A percentile compares a stretch with the other conserved stretches of the same genome.
phyloP scores from a whole-genome alignment of 2,329 filamentous ascomycete species.

The Claviceps fusiformis region DNA sequence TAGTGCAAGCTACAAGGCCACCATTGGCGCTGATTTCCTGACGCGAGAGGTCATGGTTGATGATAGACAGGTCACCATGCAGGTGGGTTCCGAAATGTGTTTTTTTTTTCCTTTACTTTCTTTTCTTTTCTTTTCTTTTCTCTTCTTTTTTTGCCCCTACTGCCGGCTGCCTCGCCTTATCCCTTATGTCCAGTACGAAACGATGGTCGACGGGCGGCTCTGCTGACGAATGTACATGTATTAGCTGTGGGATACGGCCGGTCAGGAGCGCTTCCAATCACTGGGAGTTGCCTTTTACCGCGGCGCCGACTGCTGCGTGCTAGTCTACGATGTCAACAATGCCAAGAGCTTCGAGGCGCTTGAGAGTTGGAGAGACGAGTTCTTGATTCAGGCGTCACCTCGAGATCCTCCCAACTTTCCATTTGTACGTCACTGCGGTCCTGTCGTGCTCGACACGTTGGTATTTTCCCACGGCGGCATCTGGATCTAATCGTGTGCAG shows the following conservation, averaged over 20 bases:
- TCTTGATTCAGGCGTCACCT: conserved; percentile 91
- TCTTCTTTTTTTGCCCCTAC: no score
- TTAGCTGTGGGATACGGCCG: conserved; percentile 94
- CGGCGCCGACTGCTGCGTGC: conserved; percentile 91
- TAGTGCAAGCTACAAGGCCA: conserved; percentile 98
- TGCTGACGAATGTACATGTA: conserved; percentile 3
- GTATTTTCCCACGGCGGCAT: neutral
- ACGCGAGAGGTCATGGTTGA: conserved; percentile 97
- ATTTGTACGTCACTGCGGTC: conserved; percentile 52
- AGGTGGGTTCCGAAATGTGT: conserved; percentile 43
- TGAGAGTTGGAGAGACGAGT: conserved; percentile 97
- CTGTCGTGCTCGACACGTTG: neutral
- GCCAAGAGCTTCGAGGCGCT: conserved; percentile 97
- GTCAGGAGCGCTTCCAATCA: conserved; percentile 94
- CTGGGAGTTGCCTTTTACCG: conserved; percentile 95
- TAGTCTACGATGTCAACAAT: conserved; percentile 98
- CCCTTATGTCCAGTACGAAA: no score
- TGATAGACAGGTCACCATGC: conserved; percentile 96
- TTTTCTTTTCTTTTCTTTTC: no score
- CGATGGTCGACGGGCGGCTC: neutral
- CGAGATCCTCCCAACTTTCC: conserved; percentile 95
- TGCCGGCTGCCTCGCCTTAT: no score
- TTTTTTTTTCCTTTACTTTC: no score
- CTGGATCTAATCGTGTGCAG: conserved; percentile 28
- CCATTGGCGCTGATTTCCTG: conserved; percentile 95